Conservation (phyloP, 202 grass and related monocot genomes). For the Setaria viridis region DNA sequence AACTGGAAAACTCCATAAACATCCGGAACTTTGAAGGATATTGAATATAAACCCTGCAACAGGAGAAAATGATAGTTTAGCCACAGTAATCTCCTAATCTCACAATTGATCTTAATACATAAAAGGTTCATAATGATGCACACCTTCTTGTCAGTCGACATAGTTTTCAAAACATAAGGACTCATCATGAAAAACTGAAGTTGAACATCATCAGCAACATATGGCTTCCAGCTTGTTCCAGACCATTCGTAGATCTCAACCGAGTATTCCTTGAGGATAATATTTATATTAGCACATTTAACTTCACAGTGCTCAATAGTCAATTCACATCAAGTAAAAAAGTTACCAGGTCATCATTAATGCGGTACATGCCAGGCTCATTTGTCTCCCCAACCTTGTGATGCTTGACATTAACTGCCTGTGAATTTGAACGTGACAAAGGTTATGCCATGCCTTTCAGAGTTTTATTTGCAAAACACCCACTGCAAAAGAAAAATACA, state of each 20-base stretch:
- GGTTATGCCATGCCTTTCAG: not conserved
- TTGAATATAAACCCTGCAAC: conserved; percentile 76
- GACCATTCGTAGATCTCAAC: conserved; percentile 99
- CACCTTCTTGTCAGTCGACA: conserved; percentile 81
- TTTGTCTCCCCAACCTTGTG: conserved; percentile 85
- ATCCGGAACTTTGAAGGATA: conserved; percentile 97
- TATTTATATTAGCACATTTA: conserved; percentile 42
- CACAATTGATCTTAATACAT: conserved; percentile 37
- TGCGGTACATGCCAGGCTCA: conserved; percentile 92
- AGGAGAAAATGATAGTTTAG: conserved; percentile 36
- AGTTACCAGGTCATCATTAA: conserved; percentile 99
- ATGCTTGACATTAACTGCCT: conserved; percentile 88
- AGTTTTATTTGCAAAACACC: not conserved
- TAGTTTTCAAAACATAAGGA: conserved; percentile 90
- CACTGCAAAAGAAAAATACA: not conserved
- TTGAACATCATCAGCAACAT: conserved; percentile 96
- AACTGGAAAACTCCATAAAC: conserved; percentile 99
- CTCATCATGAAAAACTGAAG: conserved; percentile 99
- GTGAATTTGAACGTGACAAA: conserved; percentile 20
- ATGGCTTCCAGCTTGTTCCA: conserved; percentile 95
- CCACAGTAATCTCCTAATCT: conserved; percentile 19
- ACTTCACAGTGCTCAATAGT: not conserved
- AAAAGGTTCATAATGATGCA: not conserved
- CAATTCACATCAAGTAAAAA: conserved; percentile 31
- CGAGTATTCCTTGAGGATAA: conserved; percentile 79